Evolutionary conservation across 108 stramenopile species (phyloP).

Genomic region (Fistulifera pelliculosa): DNA sequence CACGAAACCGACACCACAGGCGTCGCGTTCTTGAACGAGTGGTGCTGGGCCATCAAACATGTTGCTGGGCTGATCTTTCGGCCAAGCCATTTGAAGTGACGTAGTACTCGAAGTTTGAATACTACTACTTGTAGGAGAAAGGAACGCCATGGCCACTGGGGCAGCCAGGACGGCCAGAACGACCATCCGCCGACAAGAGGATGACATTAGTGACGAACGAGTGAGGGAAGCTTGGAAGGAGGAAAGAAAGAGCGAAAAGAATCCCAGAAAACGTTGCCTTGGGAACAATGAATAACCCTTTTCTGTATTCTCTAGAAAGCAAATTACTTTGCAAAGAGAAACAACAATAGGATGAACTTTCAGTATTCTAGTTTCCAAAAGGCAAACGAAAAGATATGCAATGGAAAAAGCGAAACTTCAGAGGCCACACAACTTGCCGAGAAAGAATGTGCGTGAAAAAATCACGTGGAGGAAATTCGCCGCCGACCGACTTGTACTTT

Average conservation of each 20-base stretch:
- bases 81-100: slow-evolving; percentile 30
- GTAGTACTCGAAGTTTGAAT: slow-evolving; percentile 2
- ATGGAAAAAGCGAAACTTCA: no score
- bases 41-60: slow-evolving; percentile 80
- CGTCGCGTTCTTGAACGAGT: slow-evolving; percentile 86
- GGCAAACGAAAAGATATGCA: no score
- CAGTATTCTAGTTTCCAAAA: no score
- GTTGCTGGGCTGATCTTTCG: slow-evolving; percentile 24
- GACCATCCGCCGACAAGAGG: background rate
- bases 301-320: no score
- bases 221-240: background rate
- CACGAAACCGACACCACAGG: slow-evolving; percentile 97
- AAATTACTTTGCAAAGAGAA: no score
- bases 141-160: background rate
- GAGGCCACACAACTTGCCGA: no score
- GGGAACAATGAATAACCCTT: no score
- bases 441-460: no score
- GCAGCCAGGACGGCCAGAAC: background rate
- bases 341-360: no score
- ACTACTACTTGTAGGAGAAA: background rate
- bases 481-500: no score
- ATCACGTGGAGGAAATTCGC: no score
- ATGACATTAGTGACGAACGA: background rate
- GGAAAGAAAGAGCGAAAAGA: background rate
- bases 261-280: no score